These are phyloP conservation scores for Boechera divaricarpa DNA, from an alignment of 345 rosid species.

Conservation along the genomic window DNA sequence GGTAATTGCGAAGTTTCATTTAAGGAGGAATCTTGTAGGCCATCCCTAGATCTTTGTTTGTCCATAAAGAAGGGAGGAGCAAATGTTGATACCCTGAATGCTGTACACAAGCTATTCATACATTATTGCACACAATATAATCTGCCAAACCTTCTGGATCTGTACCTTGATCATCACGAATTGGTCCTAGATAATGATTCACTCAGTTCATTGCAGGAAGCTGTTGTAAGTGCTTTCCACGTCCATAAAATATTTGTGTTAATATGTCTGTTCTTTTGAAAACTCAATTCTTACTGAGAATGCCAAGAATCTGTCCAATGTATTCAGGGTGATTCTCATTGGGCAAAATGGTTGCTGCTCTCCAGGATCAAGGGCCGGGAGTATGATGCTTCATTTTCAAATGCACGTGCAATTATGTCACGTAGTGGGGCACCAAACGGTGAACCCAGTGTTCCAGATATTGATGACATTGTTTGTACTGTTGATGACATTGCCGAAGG, in stretches of 20 bases:
- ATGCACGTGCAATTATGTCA: conserved; percentile 79
- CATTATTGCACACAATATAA: conserved; percentile 67
- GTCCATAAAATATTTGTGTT: conserved; percentile 35
- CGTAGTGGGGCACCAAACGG: conserved; percentile 52
- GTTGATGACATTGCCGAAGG: conserved; percentile 98
- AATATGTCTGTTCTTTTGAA: conserved; percentile 27
- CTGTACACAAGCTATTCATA: conserved; percentile 71
- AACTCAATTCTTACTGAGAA: conserved; percentile 27
- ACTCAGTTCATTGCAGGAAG: conserved; percentile 60
- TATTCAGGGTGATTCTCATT: conserved; percentile 91
- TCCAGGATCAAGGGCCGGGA: conserved; percentile 85
- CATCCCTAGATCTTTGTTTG: conserved; percentile 55
- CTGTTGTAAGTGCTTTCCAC: conserved; percentile 79
- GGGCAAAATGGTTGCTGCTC: conserved; percentile 96
- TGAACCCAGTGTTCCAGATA: conserved; percentile 59
- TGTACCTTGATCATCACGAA: conserved; percentile 81
- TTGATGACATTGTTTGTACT: conserved; percentile 70
- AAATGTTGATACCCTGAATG: conserved; percentile 51
- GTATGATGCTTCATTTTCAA: conserved; percentile 94
- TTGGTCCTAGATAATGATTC: conserved; percentile 68
- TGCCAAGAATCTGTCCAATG: conserved; percentile 32
- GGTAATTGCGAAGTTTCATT: conserved; percentile 48
- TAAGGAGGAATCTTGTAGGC: conserved; percentile 53
- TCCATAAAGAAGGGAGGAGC: conserved; percentile 51
- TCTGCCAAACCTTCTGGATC: conserved; percentile 89